Conservation (phyloP, 2,329 filamentous ascomycete genomes). For the Fonsecaea pedrosoi region DNA sequence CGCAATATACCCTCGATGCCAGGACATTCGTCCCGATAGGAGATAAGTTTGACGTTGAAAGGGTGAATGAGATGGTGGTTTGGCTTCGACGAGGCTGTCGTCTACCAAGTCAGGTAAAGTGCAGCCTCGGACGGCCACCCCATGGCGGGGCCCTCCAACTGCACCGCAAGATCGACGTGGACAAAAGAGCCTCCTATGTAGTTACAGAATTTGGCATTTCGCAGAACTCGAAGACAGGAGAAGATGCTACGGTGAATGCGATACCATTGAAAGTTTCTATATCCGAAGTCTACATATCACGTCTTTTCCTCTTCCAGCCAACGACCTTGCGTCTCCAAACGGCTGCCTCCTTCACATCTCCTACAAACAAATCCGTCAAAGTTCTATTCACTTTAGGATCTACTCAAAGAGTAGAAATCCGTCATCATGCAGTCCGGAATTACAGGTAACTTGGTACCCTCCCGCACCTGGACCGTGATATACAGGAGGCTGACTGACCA, state of each 20-base stretch:
- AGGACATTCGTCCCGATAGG: neutral
- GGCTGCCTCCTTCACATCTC: neutral
- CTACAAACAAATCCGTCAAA: neutral
- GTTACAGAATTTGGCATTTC: neutral
- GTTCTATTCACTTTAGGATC: neutral
- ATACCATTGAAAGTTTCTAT: neutral
- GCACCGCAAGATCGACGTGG: too few species aligned
- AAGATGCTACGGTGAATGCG: neutral
- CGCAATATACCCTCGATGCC: neutral
- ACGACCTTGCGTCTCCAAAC: neutral
- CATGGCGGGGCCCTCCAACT: neutral
- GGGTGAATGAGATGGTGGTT: neutral
- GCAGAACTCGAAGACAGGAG: neutral
- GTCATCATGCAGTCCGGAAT: constrained; percentile 58
- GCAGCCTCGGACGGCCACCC: neutral
- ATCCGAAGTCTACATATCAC: neutral
- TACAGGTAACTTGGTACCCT: constrained; percentile 45
- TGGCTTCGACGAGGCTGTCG: neutral
- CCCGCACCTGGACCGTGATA: neutral
- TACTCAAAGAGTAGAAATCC: neutral
- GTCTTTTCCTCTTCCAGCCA: neutral
- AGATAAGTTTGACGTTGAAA: neutral
- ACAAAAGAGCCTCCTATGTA: neutral
- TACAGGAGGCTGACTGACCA: neutral
- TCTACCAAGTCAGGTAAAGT: neutral